phyloP scores from a whole-genome alignment of 176 grass and related monocot species.

The Triticum dicoccoides region DNA sequence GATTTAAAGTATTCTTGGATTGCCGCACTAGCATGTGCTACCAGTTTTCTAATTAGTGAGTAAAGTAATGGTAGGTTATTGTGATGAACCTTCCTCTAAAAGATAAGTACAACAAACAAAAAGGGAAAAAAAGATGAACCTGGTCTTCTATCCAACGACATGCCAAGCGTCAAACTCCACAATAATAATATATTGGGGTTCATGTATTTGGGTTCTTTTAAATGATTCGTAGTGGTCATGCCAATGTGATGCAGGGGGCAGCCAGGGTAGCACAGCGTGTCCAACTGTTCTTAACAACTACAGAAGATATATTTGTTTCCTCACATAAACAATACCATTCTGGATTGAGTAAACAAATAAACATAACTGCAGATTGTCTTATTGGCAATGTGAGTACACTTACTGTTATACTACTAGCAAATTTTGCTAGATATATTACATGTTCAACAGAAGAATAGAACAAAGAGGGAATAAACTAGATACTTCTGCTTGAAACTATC shows the following conservation, averaged over 20 bases:
- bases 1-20: constrained; percentile 5
- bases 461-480: neutral
- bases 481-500: neutral
- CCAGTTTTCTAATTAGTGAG: constrained; percentile 10
- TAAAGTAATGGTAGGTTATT: constrained; percentile 16
- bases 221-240: neutral
- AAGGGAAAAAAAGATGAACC: neutral
- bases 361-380: constrained; percentile 4
- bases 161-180: neutral
- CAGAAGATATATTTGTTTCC: neutral
- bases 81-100: neutral
- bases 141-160: neutral
- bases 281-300: neutral
- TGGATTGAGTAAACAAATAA: constrained; percentile 17
- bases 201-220: constrained; percentile 10
- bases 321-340: neutral
- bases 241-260: neutral
- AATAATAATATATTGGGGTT: constrained; percentile 10
- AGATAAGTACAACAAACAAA: neutral
- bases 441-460: constrained; percentile 7
- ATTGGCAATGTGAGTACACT: neutral
- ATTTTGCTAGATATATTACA: constrained; percentile 10
- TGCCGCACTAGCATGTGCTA: neutral
- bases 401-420: constrained; percentile 3
- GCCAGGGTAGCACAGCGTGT: neutral